Base-by-base conservation (phyloP, 1,284 basidiomycete genomes). In the Bjerkandera adusta region DNA sequence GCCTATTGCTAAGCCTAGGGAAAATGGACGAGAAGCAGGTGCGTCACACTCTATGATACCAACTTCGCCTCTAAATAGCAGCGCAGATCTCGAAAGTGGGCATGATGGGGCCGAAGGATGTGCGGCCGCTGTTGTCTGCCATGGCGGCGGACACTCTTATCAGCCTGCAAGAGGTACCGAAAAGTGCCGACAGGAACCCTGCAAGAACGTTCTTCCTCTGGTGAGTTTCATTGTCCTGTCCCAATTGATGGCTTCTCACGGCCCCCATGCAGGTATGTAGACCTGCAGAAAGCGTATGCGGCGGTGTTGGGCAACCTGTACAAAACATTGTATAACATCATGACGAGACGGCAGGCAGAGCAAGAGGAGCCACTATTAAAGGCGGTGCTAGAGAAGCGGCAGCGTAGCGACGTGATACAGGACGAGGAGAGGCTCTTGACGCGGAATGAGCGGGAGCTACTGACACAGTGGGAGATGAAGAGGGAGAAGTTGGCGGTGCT, bases 21-120 rank as follows among this genome's bases (percentile, higher is more conserved):
- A 97, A 97, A 68, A 85, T 96, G 72, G 92, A 95, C 52, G 96
- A 98, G 67, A 95, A 96, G 63, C 92, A 94, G 72, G 92, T 91
- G 49, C 49, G 78, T 69, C 4, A 21, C 36, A 38, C 16, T 36
- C n/a, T 22, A n/a, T 41, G 33, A 11, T 12, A 36, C 15, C n/a
- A 30, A 18, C 8, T 42, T 6, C 25, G 27, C 11, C 6, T 33
- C 15, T 29, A 36, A 34, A 41, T 24, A 6, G 32, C 18, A 15
- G 34, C 13, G n/a, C 55, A 96, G 92, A 88, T 99, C 34, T 89
- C 92, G 18, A 96, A 97, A 67, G 75, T 89, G 37, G 91, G 92
- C 4, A 92, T 99, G 83, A 86, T 98, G 71, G 81, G 91, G 1
- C 78, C 88, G 29, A 92, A 91, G 61, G 89, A 95, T 57, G 87